Conservation (phyloP, 2,329 filamentous ascomycete genomes). For the Chaetomium sp. region DNA sequence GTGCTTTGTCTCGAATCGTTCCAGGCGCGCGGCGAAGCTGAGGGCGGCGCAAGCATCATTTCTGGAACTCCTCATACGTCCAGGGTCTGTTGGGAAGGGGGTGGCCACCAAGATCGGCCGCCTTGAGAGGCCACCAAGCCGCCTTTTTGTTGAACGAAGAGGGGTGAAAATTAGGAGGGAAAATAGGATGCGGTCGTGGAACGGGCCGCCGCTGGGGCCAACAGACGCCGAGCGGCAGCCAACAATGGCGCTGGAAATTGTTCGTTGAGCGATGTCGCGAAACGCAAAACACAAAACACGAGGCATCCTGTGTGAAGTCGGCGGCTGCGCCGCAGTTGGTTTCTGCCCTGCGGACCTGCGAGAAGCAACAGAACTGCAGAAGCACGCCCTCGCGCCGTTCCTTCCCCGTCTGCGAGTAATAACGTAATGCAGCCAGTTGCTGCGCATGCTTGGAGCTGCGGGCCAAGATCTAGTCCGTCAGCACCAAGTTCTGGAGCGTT, state of each 20-base stretch:
- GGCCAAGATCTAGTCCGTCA: slow-evolving; percentile 9
- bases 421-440: slow-evolving; percentile 10
- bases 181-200: not conserved
- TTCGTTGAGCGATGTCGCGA: not conserved
- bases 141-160: slow-evolving; percentile 16
- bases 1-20: not conserved
- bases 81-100: slow-evolving; percentile 3
- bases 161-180: slow-evolving; percentile 5
- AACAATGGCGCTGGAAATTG: slow-evolving; percentile 1
- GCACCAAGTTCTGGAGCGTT: not conserved
- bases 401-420: slow-evolving; percentile 3
- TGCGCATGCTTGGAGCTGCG: not conserved
- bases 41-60: slow-evolving; percentile 12
- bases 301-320: slow-evolving; percentile 7
- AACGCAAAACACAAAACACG: not conserved
- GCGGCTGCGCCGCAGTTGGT: slow-evolving; percentile 14
- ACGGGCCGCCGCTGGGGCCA: slow-evolving; percentile 10
- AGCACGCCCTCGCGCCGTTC: not conserved
- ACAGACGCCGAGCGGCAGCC: slow-evolving; percentile 3
- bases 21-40: slow-evolving; percentile 1
- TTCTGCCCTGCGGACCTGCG: not conserved
- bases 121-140: slow-evolving; percentile 7
- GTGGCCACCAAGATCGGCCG: not conserved
- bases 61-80: not conserved
- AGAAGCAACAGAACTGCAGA: too few relatives aligned